A percentile compares a stretch with the other conserved stretches of the same genome.
These are phyloP conservation scores for Corinectria fuckeliana DNA, from an alignment of 2,329 filamentous ascomycete species.

Conservation along the genomic window DNA sequence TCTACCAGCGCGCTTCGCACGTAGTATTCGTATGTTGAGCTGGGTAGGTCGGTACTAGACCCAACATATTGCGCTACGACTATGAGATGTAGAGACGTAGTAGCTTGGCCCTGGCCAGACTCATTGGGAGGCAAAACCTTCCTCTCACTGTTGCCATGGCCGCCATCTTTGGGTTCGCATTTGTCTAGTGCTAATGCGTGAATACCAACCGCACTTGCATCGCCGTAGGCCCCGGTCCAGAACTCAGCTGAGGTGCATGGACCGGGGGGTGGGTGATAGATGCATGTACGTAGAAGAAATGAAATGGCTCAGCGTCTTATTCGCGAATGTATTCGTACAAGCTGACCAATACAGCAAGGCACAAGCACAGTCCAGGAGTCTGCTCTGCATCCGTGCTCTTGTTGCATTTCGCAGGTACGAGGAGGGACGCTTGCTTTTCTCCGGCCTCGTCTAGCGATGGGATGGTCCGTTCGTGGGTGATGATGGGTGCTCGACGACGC, in stretches of 20 bases:
- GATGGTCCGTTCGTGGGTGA: background rate
- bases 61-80: background rate
- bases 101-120: constrained; percentile 4
- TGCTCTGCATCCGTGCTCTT: constrained; percentile 1
- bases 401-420: too few species aligned
- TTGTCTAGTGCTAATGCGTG: constrained; percentile 21
- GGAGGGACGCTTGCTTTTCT: constrained; percentile 16
- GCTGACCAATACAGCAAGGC: too few species aligned
- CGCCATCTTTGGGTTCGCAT: constrained; percentile 22
- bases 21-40: background rate
- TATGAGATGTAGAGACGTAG: background rate
- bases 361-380: too few species aligned
- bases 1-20: background rate
- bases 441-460: constrained; percentile 8
- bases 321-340: too few species aligned
- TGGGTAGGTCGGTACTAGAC: background rate
- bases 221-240: constrained; percentile 28
- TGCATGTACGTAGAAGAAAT: too few species aligned
- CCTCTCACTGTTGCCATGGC: constrained; percentile 15
- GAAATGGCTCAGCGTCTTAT: constrained; percentile 26
- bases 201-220: constrained; percentile 21
- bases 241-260: constrained; percentile 38
- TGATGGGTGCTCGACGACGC: constrained; percentile 8
- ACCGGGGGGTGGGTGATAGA: constrained; percentile 22
- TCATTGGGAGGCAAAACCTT: constrained; percentile 20